Evolutionary conservation across 306 rosid species (phyloP).

Genomic region (Quercus ilex): DNA sequence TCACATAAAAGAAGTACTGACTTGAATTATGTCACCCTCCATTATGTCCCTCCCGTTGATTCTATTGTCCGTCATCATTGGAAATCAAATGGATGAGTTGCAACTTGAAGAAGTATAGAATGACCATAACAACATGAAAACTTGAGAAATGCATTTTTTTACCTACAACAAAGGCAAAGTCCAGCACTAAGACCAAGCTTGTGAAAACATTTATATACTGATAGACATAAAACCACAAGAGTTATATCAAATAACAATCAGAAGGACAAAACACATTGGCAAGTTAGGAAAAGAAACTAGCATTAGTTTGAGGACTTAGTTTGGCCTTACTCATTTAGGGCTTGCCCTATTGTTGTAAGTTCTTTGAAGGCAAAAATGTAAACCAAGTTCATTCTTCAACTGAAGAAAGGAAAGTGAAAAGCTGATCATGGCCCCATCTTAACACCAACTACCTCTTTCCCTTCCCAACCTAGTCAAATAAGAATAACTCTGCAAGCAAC

Average conservation of each 20-base stretch:
- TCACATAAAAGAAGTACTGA: slow-evolving; percentile 38
- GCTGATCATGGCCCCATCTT: too few relatives aligned
- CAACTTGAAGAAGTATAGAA: slow-evolving; percentile 36
- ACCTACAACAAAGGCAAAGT: slow-evolving; percentile 36
- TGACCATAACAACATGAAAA: slow-evolving; percentile 35
- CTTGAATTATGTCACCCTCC: slow-evolving; percentile 68
- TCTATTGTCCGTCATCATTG: slow-evolving; percentile 74
- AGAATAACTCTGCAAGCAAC: too few relatives aligned
- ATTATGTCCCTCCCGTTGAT: slow-evolving; percentile 74
- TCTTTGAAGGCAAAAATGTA: too few relatives aligned
- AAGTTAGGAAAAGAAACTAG: too few relatives aligned
- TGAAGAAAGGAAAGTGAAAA: too few relatives aligned
- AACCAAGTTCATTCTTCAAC: too few relatives aligned
- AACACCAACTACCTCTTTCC: too few relatives aligned
- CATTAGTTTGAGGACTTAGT: too few relatives aligned
- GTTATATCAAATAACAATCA: neutral
- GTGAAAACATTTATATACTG: neutral
- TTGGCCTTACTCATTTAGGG: too few relatives aligned
- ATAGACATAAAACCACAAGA: neutral
- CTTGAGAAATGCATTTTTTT: slow-evolving; percentile 29
- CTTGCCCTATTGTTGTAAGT: too few relatives aligned
- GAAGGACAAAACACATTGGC: neutral
- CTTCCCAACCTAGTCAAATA: too few relatives aligned
- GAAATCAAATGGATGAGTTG: slow-evolving; percentile 68
- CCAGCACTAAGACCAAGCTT: neutral